These are phyloP conservation scores for Acorus gramineus DNA, from an alignment of 106 monocot genomes.

Conservation along the genomic window DNA sequence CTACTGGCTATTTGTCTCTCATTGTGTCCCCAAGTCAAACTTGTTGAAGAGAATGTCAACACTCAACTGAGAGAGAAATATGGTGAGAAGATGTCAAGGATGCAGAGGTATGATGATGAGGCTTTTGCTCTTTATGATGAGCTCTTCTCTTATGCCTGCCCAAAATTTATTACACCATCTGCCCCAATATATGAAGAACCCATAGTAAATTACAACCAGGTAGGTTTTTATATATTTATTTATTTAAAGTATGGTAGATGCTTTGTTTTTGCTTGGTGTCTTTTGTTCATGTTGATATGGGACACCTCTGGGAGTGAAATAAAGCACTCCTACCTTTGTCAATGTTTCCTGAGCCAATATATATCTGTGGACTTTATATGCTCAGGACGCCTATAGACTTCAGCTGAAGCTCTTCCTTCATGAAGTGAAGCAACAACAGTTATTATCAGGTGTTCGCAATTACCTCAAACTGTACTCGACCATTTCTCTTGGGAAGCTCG, in stretches of 20 bases:
- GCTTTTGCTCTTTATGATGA: neutral
- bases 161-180: neutral
- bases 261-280: neutral
- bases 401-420: slow-evolving; percentile 89
- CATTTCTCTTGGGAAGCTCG: slow-evolving; percentile 80
- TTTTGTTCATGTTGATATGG: too few relatives aligned
- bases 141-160: neutral
- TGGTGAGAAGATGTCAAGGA: neutral
- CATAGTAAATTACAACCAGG: neutral
- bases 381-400: slow-evolving; percentile 89
- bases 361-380: neutral
- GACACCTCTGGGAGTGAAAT: too few relatives aligned
- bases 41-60: neutral
- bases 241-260: neutral
- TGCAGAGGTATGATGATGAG: neutral
- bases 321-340: too few relatives aligned
- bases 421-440: slow-evolving; percentile 95
- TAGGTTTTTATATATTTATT: neutral
- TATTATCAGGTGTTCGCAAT: slow-evolving; percentile 62
- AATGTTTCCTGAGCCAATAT: neutral
- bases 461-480: slow-evolving; percentile 81
- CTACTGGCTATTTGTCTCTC: neutral
- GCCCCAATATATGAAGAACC: slow-evolving; percentile 7
- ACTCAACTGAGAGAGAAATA: neutral
- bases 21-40: neutral